A percentile compares a stretch with the other conserved stretches of the same genome.
These are phyloP conservation scores for Populus alba DNA, from an alignment of 345 rosid species.

Conservation along the genomic window DNA sequence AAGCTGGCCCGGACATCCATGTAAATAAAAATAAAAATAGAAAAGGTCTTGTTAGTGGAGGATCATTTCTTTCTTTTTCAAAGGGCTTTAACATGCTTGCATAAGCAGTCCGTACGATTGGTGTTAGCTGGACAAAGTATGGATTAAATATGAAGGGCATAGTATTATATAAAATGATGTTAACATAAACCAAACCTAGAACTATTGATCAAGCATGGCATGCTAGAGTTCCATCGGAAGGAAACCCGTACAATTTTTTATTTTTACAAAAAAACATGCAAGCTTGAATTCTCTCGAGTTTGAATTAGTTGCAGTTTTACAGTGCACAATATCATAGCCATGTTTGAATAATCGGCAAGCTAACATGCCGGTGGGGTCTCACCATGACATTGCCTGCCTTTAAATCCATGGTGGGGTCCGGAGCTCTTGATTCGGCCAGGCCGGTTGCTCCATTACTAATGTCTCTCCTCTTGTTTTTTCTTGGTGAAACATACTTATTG, in stretches of 20 bases:
- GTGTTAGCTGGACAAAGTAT: neutral
- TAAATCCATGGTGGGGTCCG: conserved; percentile 24
- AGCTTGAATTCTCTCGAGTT: no score
- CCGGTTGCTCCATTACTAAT: neutral
- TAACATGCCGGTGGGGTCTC: conserved; percentile 24
- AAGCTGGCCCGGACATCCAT: no score
- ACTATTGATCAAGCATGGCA: neutral
- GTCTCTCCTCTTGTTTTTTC: neutral
- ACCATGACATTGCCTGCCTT: conserved; percentile 5
- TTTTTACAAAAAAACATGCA: neutral
- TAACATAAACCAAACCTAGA: neutral
- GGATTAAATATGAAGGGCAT: neutral
- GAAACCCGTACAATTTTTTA: no score
- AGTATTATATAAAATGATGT: neutral
- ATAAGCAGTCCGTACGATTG: conserved; percentile 22
- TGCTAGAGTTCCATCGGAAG: no score
- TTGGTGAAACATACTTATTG: conserved; percentile 22
- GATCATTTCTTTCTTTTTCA: conserved; percentile 36
- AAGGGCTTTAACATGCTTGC: conserved; percentile 11
- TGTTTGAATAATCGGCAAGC: conserved; percentile 6
- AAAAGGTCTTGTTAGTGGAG: conserved; percentile 38
- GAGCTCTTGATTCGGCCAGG: conserved; percentile 14
- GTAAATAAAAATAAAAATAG: no score
- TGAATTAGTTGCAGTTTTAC: neutral
- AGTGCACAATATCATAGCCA: neutral